Evolutionary conservation across 768 basidiomycete species (phyloP).

Genomic region (Amanita fuliginea): DNA sequence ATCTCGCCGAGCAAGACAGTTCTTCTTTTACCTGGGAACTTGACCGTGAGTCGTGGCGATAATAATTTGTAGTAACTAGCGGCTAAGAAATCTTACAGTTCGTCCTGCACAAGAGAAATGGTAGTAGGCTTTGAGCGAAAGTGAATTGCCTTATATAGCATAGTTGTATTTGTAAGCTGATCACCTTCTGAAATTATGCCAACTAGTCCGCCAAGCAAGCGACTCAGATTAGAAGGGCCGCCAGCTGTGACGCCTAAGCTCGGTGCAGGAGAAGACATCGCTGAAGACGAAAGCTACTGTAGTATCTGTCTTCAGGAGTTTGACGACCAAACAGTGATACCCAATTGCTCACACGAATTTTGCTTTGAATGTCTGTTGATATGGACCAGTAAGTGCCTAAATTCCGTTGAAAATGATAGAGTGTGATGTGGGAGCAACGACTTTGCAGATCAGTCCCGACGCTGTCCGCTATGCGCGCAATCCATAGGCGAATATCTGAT

Average conservation of each 20-base stretch:
- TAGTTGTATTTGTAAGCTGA: not conserved
- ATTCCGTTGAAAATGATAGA: not conserved
- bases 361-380: slow-evolving; percentile 86
- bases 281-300: slow-evolving; percentile 50
- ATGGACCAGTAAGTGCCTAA: slow-evolving; percentile 63
- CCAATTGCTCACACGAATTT: slow-evolving; percentile 84
- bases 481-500: slow-evolving; percentile 64
- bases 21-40: slow-evolving; percentile 76
- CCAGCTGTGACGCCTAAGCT: slow-evolving; percentile 9
- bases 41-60: slow-evolving; percentile 41
- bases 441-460: slow-evolving; percentile 56
- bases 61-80: not conserved
- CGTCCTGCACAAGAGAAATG: slow-evolving; percentile 38
- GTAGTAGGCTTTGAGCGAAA: slow-evolving; percentile 11
- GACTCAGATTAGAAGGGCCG: slow-evolving; percentile 19
- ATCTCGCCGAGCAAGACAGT: slow-evolving; percentile 56
- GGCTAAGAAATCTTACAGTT: slow-evolving; percentile 15
- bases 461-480: slow-evolving; percentile 69
- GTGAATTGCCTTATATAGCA: not conserved
- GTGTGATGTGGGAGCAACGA: not conserved
- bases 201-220: slow-evolving; percentile 25
- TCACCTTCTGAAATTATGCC: slow-evolving; percentile 8
- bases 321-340: slow-evolving; percentile 70
- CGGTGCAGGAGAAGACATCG: slow-evolving; percentile 17
- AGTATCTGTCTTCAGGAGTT: slow-evolving; percentile 79